These are phyloP conservation scores for Suhomyces bolitotheri DNA, from an alignment of 1,139 yeast species.

Conservation along the genomic window DNA sequence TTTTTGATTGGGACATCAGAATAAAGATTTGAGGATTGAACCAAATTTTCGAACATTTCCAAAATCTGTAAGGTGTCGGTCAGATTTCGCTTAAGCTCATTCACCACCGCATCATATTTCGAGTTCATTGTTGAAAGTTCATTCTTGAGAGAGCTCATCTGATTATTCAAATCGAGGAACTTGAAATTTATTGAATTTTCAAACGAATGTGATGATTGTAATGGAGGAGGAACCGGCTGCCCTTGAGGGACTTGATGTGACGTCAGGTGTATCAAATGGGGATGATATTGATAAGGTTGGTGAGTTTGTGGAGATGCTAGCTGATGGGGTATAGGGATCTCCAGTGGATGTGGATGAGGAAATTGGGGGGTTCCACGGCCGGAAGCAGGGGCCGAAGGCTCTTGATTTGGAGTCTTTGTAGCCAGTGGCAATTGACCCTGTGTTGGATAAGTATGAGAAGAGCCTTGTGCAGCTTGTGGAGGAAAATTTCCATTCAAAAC, in stretches of 20 bases:
- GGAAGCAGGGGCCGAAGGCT: constrained; percentile 3
- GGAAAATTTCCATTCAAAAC: constrained; percentile 2
- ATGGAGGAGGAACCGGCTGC: constrained; percentile 15
- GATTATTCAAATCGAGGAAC: constrained; percentile 43
- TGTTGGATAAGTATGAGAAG: background rate
- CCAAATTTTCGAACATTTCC: constrained; percentile 44
- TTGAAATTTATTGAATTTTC: constrained; percentile 32
- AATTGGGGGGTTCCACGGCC: constrained; percentile 7
- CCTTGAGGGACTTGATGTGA: background rate
- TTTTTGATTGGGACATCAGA: constrained; percentile 1
- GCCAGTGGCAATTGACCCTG: constrained; percentile 3
- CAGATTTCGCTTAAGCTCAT: constrained; percentile 49
- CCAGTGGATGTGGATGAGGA: constrained; percentile 8
- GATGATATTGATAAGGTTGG: constrained; percentile 9
- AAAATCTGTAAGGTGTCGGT: constrained; percentile 50
- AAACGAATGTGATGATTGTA: constrained; percentile 20
- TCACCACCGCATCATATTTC: constrained; percentile 47
- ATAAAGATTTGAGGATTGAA: constrained; percentile 2
- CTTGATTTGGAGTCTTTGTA: constrained; percentile 8
- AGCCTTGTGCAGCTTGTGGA: background rate
- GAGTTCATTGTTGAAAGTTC: constrained; percentile 40
- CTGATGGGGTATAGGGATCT: constrained; percentile 4
- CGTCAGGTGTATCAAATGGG: constrained; percentile 1
- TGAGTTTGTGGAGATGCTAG: constrained; percentile 3
- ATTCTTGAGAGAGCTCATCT: constrained; percentile 34